Percentiles rank a stretch among this genome's conserved stretches.
Evolutionary conservation across 169 alveolate genomes (phyloP).

Genomic region (Toxoplasma gondii): DNA sequence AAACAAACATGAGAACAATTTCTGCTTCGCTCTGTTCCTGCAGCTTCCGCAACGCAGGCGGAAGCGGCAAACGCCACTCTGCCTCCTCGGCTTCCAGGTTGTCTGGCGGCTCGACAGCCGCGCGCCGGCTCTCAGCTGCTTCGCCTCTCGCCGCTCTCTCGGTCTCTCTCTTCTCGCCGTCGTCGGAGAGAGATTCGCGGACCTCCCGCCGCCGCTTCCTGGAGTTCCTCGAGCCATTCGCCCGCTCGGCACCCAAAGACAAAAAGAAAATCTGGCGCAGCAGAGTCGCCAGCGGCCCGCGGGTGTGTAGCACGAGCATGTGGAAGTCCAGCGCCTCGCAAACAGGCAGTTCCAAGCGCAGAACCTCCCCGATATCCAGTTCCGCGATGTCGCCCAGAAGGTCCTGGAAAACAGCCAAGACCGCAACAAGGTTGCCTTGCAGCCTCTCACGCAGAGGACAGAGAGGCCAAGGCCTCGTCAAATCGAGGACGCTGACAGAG

Average conservation of each 20-base stretch:
- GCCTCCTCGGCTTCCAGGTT: not conserved
- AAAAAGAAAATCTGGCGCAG: not conserved
- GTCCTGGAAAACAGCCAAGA: not conserved
- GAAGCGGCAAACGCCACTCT: not conserved
- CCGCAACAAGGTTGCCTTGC: not conserved
- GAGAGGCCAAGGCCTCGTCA: no score
- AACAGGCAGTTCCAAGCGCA: slow-evolving; percentile 14
- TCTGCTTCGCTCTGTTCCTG: slow-evolving; percentile 46
- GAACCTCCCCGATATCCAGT: slow-evolving; percentile 35
- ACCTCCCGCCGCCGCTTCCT: not conserved
- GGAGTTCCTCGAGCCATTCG: not conserved
- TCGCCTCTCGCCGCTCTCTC: not conserved
- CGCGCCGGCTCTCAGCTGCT: not conserved
- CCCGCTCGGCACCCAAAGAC: not conserved
- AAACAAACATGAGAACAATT: slow-evolving; percentile 17
- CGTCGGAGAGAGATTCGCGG: no score
- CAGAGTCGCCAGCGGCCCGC: slow-evolving; percentile 26
- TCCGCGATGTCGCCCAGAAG: slow-evolving; percentile 47
- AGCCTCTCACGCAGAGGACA: not conserved
- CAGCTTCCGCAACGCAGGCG: slow-evolving; percentile 23
- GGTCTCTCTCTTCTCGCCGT: not conserved
- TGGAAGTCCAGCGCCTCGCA: slow-evolving; percentile 43
- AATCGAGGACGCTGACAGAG: no score
- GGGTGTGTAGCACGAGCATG: slow-evolving; percentile 24
- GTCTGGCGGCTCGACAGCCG: not conserved